These are phyloP conservation scores for Saksenaea oblongispora DNA, from an alignment of 371 early-diverging fungal genomes.

Conservation along the genomic window DNA sequence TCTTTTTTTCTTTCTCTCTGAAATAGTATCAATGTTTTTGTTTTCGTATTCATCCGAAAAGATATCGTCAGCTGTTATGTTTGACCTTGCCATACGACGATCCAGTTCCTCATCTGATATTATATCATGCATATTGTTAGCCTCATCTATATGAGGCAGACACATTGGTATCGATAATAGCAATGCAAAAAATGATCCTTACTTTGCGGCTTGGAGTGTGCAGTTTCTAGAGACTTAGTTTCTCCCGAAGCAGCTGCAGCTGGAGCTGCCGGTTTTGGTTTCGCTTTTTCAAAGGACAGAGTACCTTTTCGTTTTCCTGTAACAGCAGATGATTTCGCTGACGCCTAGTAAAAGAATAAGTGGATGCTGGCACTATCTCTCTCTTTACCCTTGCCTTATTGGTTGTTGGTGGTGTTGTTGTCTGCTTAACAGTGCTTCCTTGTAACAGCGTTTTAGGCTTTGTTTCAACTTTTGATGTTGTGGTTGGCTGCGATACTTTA, in stretches of 20 bases:
- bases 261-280: not conserved
- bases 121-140: not conserved
- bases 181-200: not conserved
- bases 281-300: slow-evolving; percentile 8
- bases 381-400: not conserved
- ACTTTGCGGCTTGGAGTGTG: not conserved
- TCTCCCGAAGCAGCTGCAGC: not conserved
- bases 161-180: not conserved
- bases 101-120: slow-evolving; percentile 1
- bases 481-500: not conserved
- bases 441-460: not conserved
- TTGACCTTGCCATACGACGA: not conserved
- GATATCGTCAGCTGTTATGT: slow-evolving; percentile 9
- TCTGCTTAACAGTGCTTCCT: not conserved
- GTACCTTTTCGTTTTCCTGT: slow-evolving; percentile 8
- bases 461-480: not conserved
- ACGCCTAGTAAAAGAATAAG: not conserved
- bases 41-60: slow-evolving; percentile 27
- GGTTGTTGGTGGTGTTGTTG: not conserved
- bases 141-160: not conserved
- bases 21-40: slow-evolving; percentile 10
- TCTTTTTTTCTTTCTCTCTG: slow-evolving; percentile 7
- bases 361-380: not conserved
- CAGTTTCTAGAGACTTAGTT: not conserved
- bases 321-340: not conserved